These are phyloP conservation scores for Schizophyllum amplum DNA, from an alignment of 1,284 basidiomycete genomes.

Conservation along the genomic window DNA sequence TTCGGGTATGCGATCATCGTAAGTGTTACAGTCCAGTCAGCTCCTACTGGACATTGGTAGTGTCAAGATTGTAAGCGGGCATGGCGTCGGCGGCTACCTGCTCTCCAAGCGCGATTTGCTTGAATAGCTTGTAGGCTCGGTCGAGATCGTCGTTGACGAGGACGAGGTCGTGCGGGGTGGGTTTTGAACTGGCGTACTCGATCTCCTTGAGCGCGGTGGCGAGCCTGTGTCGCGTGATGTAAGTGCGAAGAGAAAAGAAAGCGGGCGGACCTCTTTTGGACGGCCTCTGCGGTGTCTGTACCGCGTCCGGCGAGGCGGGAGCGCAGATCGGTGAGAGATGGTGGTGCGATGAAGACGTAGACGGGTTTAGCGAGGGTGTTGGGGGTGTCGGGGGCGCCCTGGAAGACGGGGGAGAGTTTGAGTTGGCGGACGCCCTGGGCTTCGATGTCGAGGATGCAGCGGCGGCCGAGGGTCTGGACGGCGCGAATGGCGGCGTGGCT, in stretches of 20 bases:
- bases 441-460: slow-evolving; percentile 96
- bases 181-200: slow-evolving; percentile 67
- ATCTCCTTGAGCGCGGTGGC: slow-evolving; percentile 80
- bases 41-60: too few relatives aligned
- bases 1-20: too few relatives aligned
- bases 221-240: slow-evolving; percentile 25
- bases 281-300: slow-evolving; percentile 75
- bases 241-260: too few relatives aligned
- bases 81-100: slow-evolving; percentile 43
- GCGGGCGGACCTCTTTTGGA: slow-evolving; percentile 58
- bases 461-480: slow-evolving; percentile 51
- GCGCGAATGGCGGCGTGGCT: slow-evolving; percentile 60
- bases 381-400: neutral
- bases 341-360: slow-evolving; percentile 92
- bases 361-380: slow-evolving; percentile 72
- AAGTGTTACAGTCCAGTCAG: too few relatives aligned
- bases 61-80: slow-evolving; percentile 25
- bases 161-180: slow-evolving; percentile 73
- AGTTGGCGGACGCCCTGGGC: slow-evolving; percentile 90
- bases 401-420: slow-evolving; percentile 30
- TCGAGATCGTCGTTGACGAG: slow-evolving; percentile 93
- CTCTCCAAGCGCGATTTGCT: slow-evolving; percentile 65
- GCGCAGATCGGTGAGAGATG: slow-evolving; percentile 61
- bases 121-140: slow-evolving; percentile 68
- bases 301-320: slow-evolving; percentile 71